These are phyloP conservation scores for Tilletia walkeri DNA, from an alignment of 1,284 basidiomycete species.

Conservation along the genomic window DNA sequence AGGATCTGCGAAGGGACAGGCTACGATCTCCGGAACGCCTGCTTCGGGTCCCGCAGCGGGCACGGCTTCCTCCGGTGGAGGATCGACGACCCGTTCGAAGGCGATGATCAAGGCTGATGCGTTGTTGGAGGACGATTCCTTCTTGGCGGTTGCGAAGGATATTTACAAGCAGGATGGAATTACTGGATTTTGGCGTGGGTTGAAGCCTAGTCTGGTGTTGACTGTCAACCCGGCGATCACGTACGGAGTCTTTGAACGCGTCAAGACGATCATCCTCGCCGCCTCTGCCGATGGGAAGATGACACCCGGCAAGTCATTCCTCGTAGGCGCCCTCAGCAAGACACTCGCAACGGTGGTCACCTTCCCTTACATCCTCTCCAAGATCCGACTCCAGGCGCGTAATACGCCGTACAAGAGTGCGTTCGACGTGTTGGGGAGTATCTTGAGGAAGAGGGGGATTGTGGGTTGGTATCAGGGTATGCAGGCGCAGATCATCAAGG, in stretches of 20 bases:
- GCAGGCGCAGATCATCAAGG: slow-evolving; percentile 85
- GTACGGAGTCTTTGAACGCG: slow-evolving; percentile 84
- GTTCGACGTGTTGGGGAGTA: slow-evolving; percentile 71
- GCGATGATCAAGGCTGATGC: background rate
- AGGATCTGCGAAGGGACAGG: background rate
- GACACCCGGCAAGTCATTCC: slow-evolving; percentile 76
- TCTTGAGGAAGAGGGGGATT: slow-evolving; percentile 65
- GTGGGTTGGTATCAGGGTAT: slow-evolving; percentile 95
- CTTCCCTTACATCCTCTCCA: slow-evolving; percentile 75
- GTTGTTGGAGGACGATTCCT: slow-evolving; percentile 54
- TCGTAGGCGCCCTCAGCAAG: slow-evolving; percentile 90
- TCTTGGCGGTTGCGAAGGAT: slow-evolving; percentile 75
- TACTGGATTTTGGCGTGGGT: slow-evolving; percentile 87
- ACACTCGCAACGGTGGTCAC: slow-evolving; percentile 74
- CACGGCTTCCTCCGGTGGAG: slow-evolving; percentile 17
- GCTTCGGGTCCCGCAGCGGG: slow-evolving; percentile 3
- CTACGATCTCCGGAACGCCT: background rate
- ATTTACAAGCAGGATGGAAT: slow-evolving; percentile 91
- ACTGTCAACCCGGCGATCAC: slow-evolving; percentile 96
- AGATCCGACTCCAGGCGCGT: slow-evolving; percentile 88
- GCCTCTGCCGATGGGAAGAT: slow-evolving; percentile 66
- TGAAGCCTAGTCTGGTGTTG: slow-evolving; percentile 86
- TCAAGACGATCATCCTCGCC: slow-evolving; percentile 67
- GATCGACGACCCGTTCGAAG: background rate
- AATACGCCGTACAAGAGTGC: slow-evolving; percentile 66